phyloP scores from a whole-genome alignment of 164 flowering plant genomes.

The Dillenia suffruticosa region DNA sequence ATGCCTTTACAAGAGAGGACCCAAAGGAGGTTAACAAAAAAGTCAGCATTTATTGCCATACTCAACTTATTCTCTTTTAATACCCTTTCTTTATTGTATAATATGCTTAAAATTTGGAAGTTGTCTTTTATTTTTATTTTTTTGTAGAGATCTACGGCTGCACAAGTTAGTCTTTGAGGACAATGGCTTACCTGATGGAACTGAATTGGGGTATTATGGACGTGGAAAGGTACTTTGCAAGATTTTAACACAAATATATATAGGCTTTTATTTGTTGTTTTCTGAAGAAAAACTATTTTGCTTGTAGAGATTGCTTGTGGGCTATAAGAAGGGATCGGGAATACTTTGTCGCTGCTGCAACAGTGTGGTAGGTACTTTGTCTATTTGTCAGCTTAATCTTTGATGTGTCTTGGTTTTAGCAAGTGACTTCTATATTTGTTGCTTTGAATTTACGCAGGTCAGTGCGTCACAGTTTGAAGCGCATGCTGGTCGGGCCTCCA shows the following conservation, averaged over 20 bases:
- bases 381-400: not conserved
- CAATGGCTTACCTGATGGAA: constrained; percentile 74
- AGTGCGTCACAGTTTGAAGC: constrained; percentile 94
- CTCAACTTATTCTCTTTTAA: not conserved
- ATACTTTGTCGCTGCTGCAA: constrained; percentile 75
- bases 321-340: constrained; percentile 65
- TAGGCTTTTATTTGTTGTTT: no score
- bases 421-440: not conserved
- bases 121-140: constrained; percentile 3
- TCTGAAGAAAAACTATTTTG: no score
- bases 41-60: constrained; percentile 39
- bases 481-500: constrained; percentile 90
- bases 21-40: constrained; percentile 63
- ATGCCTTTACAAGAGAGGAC: constrained; percentile 22
- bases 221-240: constrained; percentile 58
- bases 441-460: constrained; percentile 37
- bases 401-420: constrained; percentile 19
- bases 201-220: constrained; percentile 66
- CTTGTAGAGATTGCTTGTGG: constrained; percentile 56
- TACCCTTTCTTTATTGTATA: not conserved
- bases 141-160: constrained; percentile 62
- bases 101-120: constrained; percentile 1
- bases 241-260: not conserved
- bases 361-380: constrained; percentile 44
- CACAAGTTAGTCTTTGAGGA: constrained; percentile 80